Conservation (phyloP, 1,284 basidiomycete species). For the Rhodotorula sp. region DNA sequence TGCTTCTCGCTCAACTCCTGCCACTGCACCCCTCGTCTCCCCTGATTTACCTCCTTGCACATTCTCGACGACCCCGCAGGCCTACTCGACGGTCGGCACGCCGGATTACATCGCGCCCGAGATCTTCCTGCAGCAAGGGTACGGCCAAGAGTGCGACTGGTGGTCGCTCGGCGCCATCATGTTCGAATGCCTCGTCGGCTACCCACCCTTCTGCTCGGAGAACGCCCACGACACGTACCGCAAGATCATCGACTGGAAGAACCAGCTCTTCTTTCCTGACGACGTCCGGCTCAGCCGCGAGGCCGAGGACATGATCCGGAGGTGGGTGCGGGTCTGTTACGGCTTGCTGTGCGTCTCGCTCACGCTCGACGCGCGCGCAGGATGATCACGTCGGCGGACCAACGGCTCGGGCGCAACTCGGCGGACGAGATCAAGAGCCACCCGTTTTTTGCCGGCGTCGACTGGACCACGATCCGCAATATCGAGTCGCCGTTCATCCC, state of each 20-base stretch:
- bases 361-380: conserved; percentile 39
- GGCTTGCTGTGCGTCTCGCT: not conserved
- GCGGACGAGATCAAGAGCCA: conserved; percentile 90
- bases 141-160: conserved; percentile 73
- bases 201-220: conserved; percentile 55
- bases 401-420: conserved; percentile 61
- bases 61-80: no score
- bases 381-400: conserved; percentile 80
- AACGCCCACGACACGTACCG: conserved; percentile 97
- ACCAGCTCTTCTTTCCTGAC: conserved; percentile 89
- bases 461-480: conserved; percentile 84
- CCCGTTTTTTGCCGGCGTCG: conserved; percentile 94
- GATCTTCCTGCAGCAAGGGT: conserved; percentile 96
- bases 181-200: conserved; percentile 92
- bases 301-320: conserved; percentile 84
- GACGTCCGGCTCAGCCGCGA: conserved; percentile 92
- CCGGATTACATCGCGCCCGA: conserved; percentile 99
- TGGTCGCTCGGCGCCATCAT: conserved; percentile 75
- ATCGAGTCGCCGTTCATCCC: conserved; percentile 97
- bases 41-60: not conserved
- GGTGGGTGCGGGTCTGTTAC: conserved; percentile 52
- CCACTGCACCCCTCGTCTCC: not conserved
- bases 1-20: not conserved
- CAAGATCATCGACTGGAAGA: conserved; percentile 95
- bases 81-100: conserved; percentile 97